Evolutionary conservation across 805 yeast genomes (phyloP).

Genomic region (Clavispora phyllophila): DNA sequence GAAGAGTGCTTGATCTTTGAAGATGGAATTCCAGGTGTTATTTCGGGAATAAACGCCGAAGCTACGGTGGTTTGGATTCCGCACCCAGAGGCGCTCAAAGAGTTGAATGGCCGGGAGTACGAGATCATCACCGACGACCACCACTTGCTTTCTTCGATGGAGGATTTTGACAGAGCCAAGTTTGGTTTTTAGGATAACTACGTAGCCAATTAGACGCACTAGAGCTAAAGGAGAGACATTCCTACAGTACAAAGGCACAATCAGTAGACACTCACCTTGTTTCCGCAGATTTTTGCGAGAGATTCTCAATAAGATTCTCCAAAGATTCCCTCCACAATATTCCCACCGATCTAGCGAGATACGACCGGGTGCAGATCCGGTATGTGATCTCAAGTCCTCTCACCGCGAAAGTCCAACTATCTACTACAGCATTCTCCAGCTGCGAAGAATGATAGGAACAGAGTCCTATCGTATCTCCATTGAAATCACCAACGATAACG

Average conservation of each 20-base stretch:
- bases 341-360: no score
- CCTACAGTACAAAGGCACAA: no score
- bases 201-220: no score
- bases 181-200: constrained; percentile 9
- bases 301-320: no score
- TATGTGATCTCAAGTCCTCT: not conserved
- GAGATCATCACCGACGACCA: constrained; percentile 49
- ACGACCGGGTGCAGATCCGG: no score
- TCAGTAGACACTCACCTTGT: no score
- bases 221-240: no score
- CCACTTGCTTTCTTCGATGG: constrained; percentile 29
- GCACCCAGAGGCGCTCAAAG: constrained; percentile 62
- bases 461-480: constrained; percentile 35
- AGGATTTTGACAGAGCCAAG: constrained; percentile 12
- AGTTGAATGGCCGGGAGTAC: constrained; percentile 47
- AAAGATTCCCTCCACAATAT: no score
- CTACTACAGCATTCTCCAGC: not conserved
- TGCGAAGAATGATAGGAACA: constrained; percentile 33
- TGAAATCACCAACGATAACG: constrained; percentile 15
- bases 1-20: constrained; percentile 88
- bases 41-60: constrained; percentile 78
- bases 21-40: constrained; percentile 91
- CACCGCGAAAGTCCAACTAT: not conserved
- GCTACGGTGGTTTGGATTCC: constrained; percentile 94
- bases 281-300: no score